Evolutionary conservation across 345 rosid genomes (phyloP), one percentile per base, ranked within the genome.

Genomic region (Reutealis trisperma): DNA sequence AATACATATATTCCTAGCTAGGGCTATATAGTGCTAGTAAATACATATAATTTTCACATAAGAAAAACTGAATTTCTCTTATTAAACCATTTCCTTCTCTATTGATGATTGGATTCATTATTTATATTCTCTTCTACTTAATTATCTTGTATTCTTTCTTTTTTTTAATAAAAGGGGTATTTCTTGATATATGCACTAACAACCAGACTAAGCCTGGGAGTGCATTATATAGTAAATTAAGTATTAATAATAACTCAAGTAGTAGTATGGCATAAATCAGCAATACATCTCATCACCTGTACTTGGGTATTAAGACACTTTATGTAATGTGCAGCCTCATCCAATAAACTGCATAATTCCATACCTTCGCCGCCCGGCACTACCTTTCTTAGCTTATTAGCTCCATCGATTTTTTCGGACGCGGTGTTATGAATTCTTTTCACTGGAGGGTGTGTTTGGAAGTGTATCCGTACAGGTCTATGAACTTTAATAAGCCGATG

Each of bases 291-390:
- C 93, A 90, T 88, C 74, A 85, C 93, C 85, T 90, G 83, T 6
- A 90, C 89, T 77, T 88, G 91, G 10, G 89, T 79, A 21, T 32
- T 61, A 70, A 90, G 86, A 49, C 93, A 85, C 78, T 80, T 79
- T n/a, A 90, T 75, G 72, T 90, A 90, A 80, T 90, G 86, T 2
- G 89, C 87, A 14, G 91, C 82, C 73, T 90, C 93, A 14, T 81
- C 90, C 88, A 90, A 77, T 71, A 90, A 76, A 61, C 78, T 62
- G 79, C 82, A 77, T 11, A 81, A 42, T 70, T 85, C 90, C 93
- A 90, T 87, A 22, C 75, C 73, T 76, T 85, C 85, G 15, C 90
- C 87, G 0, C 93, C 93, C 0, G 93, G 93, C 21, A 90, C 90
- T 2, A 90, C 85, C 79, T 83, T 81, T 30, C 85, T 79, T 41